Conservation (phyloP, 176 grass and related monocot species). For the Zea mays region Zm-B73-REFERENCE-NAM-5.0 NC_050100.1:53126501-53127000, state of each 20-base stretch:
- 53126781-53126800: too few relatives aligned
- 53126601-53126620: not conserved
- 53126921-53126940: not conserved
- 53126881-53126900: not conserved
- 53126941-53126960: not conserved
- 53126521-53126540: conserved; percentile 61
- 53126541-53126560: conserved; percentile 44
- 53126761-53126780: too few relatives aligned
- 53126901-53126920: not conserved
- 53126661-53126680: too few relatives aligned
- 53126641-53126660: too few relatives aligned
- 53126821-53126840: not conserved
- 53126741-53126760: not conserved
- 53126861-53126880: not conserved
- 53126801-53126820: not conserved
- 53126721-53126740: too few relatives aligned
- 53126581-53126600: not conserved
- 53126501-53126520: conserved; percentile 51
- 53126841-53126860: not conserved
- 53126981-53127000: not conserved
- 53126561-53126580: not conserved
- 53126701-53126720: too few relatives aligned
- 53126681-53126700: too few relatives aligned
- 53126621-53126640: not conserved
- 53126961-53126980: not conserved